Evolutionary conservation across 164 flowering plant genomes (phyloP).

Genomic region (Piper longum): DNA sequence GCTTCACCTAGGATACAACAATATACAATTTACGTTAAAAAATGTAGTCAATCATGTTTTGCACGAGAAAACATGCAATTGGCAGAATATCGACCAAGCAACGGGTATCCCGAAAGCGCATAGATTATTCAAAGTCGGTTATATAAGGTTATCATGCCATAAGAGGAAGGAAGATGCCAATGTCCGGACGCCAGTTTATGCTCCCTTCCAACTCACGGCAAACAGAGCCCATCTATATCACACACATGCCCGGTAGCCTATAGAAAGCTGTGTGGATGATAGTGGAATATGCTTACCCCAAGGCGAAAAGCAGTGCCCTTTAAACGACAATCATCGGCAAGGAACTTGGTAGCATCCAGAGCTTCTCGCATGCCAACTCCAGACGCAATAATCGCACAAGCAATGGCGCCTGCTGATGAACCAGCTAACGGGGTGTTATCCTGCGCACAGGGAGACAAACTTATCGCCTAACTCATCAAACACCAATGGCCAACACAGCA

Average conservation of each 20-base stretch:
- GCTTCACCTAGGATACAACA: too few relatives aligned
- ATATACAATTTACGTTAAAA: too few relatives aligned
- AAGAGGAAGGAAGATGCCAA: not conserved
- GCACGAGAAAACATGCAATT: too few relatives aligned
- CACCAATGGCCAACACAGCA: not conserved
- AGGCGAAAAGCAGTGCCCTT: conserved; percentile 92
- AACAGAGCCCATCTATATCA: not conserved
- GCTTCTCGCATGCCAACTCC: conserved; percentile 84
- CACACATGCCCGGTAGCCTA: too few relatives aligned
- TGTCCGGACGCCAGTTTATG: not conserved
- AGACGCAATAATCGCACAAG: conserved; percentile 86
- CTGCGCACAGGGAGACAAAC: conserved; percentile 21
- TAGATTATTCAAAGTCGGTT: too few relatives aligned
- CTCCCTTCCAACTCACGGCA: not conserved
- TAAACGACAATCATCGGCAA: conserved; percentile 77
- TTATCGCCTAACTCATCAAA: not conserved
- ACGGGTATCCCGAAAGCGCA: too few relatives aligned
- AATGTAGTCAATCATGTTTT: too few relatives aligned
- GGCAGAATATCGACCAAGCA: too few relatives aligned
- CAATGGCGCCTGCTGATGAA: conserved; percentile 96
- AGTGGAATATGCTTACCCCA: conserved; percentile 46
- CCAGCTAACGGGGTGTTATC: conserved; percentile 95
- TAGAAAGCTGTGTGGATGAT: too few relatives aligned
- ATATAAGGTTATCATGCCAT: not conserved
- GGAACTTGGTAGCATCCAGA: conserved; percentile 51